Conservation (phyloP, 208 protist species). For the Kentomonas sorsogonicus region DNA sequence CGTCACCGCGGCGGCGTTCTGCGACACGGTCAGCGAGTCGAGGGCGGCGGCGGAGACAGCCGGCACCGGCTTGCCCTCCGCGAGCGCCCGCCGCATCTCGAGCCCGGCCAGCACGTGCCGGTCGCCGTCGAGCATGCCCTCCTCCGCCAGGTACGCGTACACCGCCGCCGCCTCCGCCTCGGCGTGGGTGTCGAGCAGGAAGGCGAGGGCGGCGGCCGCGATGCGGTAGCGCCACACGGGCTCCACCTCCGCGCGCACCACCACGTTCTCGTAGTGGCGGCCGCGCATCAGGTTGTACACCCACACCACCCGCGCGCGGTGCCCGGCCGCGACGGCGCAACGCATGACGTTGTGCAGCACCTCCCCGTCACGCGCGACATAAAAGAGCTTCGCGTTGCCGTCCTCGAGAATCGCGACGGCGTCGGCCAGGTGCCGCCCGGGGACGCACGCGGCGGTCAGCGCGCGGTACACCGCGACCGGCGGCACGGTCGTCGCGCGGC, state of each 20-base stretch:
- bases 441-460: conserved; percentile 77
- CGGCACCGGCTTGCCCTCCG: conserved; percentile 57
- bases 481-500: conserved; percentile 75
- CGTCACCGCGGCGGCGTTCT: conserved; percentile 48
- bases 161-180: conserved; percentile 64
- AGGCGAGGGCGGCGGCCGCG: conserved; percentile 54
- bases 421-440: conserved; percentile 67
- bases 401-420: conserved; percentile 88
- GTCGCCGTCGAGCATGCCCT: conserved; percentile 58
- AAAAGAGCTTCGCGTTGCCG: conserved; percentile 74
- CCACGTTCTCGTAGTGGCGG: conserved; percentile 78
- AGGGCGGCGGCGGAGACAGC: conserved; percentile 21
- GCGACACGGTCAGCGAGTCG: conserved; percentile 38
- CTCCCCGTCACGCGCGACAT: conserved; percentile 80
- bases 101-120: conserved; percentile 71
- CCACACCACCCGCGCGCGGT: conserved; percentile 87
- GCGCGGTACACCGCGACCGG: conserved; percentile 85
- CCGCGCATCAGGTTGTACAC: conserved; percentile 85
- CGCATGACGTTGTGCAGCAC: conserved; percentile 79
- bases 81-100: conserved; percentile 70
- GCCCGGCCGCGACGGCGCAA: conserved; percentile 68
- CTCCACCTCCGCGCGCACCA: conserved; percentile 73
- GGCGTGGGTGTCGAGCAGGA: conserved; percentile 61
- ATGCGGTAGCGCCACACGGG: conserved; percentile 83
- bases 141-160: conserved; percentile 70